Conservation (phyloP, 2,329 filamentous ascomycete genomes). For the Calonectria hawksworthii region DNA sequence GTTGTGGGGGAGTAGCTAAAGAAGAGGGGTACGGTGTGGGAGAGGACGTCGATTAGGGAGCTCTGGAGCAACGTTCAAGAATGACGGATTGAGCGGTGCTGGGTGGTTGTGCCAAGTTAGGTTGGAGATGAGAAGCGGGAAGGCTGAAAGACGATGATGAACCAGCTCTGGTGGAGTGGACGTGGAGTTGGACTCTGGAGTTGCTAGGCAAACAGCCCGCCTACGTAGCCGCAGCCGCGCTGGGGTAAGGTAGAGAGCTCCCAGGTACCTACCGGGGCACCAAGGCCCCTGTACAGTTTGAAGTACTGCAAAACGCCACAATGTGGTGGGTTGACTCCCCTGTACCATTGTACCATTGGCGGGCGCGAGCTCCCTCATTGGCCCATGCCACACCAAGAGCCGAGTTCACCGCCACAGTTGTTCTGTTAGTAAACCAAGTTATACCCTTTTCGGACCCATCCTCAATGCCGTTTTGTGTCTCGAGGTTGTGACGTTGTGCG, state of each 20-base stretch:
- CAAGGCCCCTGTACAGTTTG: neutral
- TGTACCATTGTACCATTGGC: neutral
- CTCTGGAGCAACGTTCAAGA: neutral
- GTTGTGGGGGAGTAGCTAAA: constrained; percentile 29
- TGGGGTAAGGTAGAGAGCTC: neutral
- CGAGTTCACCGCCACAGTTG: constrained; percentile 26
- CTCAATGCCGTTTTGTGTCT: neutral
- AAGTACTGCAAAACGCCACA: neutral
- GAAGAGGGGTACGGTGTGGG: constrained; percentile 8
- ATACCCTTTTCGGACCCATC: constrained; percentile 14
- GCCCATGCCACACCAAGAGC: constrained; percentile 11
- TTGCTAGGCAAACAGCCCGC: constrained; percentile 55
- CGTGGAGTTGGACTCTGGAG: constrained; percentile 42
- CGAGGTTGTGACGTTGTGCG: constrained; percentile 4
- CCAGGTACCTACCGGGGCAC: constrained; percentile 5
- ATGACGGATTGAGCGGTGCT: constrained; percentile 4
- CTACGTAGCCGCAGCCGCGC: constrained; percentile 53
- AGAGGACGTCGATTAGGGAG: neutral
- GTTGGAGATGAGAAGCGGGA: constrained; percentile 31
- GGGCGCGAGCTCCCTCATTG: neutral
- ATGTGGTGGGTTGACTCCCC: neutral
- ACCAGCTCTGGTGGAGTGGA: constrained; percentile 42
- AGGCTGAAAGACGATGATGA: constrained; percentile 32
- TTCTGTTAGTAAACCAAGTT: neutral
- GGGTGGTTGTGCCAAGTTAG: neutral